Percentiles rank a stretch among this genome's conserved stretches.
Conservation (phyloP, 2,329 filamentous ascomycete genomes). For the Trichoderma sp. region DNA sequence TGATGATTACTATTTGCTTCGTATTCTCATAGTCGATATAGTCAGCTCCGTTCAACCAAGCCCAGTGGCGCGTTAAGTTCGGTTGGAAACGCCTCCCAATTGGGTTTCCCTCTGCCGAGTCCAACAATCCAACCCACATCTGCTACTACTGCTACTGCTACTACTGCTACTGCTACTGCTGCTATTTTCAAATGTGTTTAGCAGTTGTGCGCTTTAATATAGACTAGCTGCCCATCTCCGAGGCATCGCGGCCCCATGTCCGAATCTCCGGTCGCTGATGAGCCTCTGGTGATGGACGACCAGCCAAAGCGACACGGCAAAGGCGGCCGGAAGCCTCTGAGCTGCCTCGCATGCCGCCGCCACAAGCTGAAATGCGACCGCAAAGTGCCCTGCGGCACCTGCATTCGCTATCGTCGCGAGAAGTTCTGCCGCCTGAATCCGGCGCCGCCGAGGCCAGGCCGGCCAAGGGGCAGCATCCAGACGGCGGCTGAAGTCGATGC, state of each 20-base stretch:
- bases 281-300: neutral
- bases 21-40: neutral
- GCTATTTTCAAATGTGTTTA: no score
- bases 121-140: neutral
- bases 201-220: no score
- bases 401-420: constrained; percentile 38
- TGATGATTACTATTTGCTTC: neutral
- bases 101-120: neutral
- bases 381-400: constrained; percentile 39
- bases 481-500: neutral
- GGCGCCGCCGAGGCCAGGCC: constrained; percentile 22
- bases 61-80: neutral
- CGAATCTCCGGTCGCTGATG: constrained; percentile 17
- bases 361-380: constrained; percentile 42
- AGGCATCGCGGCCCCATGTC: neutral
- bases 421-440: constrained; percentile 39
- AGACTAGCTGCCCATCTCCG: neutral
- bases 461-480: neutral
- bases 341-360: constrained; percentile 40
- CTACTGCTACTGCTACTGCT: no score
- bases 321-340: constrained; percentile 32
- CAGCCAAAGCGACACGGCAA: neutral
- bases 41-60: neutral
- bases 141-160: no score
- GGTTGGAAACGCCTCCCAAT: neutral